These are phyloP conservation scores for bread wheat (Triticum aestivum) DNA, from an alignment of 176 grass and related monocot genomes.

Conservation along the genomic window IWGSC_CS_RefSeq_v2.1 NC_057797.1:120062198-120062697, in stretches of 20 bases:
- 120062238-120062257: neutral
- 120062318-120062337: conserved; percentile 6
- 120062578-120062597: neutral
- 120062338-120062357: neutral
- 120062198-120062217: too few species aligned
- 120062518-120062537: neutral
- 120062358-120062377: neutral
- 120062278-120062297: neutral
- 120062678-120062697: neutral
- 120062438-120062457: conserved; percentile 9
- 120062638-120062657: neutral
- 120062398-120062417: neutral
- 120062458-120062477: conserved; percentile 8
- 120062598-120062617: conserved; percentile 15
- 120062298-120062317: neutral
- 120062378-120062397: neutral
- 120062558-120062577: neutral
- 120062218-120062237: neutral
- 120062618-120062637: conserved; percentile 1
- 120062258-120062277: neutral
- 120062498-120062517: neutral
- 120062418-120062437: neutral
- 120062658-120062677: conserved; percentile 31
- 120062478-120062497: neutral
- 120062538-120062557: neutral